These are phyloP conservation scores for Oryza officinalis DNA, from an alignment of 176 grass and related monocot species.

Conservation along the genomic window DNA sequence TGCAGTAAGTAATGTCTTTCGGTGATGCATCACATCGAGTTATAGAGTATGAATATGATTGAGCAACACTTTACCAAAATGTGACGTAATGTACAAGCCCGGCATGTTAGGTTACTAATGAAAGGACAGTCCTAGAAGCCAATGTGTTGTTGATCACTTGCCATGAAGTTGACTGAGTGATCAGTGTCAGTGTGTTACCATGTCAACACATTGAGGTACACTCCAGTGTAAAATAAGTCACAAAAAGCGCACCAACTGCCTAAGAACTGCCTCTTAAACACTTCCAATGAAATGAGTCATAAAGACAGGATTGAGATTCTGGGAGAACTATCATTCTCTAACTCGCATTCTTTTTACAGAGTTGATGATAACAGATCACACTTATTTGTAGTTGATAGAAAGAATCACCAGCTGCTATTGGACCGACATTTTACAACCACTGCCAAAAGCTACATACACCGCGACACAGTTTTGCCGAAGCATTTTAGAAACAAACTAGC, in stretches of 20 bases:
- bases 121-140: neutral
- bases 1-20: neutral
- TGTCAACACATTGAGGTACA: neutral
- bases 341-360: conserved; percentile 24
- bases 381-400: conserved; percentile 43
- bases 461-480: conserved; percentile 39
- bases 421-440: conserved; percentile 25
- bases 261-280: neutral
- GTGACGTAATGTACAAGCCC: conserved; percentile 20
- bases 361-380: conserved; percentile 16
- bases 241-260: neutral
- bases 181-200: neutral
- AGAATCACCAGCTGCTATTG: conserved; percentile 44
- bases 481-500: conserved; percentile 39
- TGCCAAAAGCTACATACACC: conserved; percentile 55
- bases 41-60: conserved; percentile 1
- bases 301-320: neutral
- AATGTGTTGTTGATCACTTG: neutral
- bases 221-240: neutral
- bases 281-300: neutral
- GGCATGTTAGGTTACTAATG: conserved; percentile 5
- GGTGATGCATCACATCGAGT: conserved; percentile 38
- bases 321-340: conserved; percentile 8
- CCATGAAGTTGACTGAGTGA: neutral
- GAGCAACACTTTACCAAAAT: neutral